Evolutionary conservation across 129 eudicot genomes (phyloP), one percentile per base, ranked within the genome.

Genomic region (Lactuca sativa): DNA sequence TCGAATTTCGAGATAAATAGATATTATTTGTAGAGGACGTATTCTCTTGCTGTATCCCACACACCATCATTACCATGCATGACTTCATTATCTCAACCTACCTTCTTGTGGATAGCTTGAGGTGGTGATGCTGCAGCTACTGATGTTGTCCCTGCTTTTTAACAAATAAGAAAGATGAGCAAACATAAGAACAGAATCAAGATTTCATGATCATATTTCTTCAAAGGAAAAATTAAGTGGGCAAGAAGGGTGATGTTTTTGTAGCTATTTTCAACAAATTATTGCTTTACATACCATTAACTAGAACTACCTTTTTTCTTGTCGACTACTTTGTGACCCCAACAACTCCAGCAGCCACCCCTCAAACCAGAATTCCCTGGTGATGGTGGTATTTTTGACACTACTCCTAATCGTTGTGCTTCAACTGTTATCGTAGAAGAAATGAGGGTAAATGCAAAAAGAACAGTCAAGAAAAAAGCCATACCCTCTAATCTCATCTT

Each of bases 391-490:
- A 33, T 14, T 36, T 36, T 36, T 25, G 30, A 25, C 59, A 10
- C 53, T 1, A 36, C 65, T 8, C 10, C 30, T 62, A 8, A 9
- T 43, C 67, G 30, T 25, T 25, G 67, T 66, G 71, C 59, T 66
- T 51, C 59, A n/a, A 34, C 41, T 52, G 47, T 66, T 58, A 66
- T 13, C 47, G 30, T 65, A 49, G 18, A 51, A 4, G 49, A 67
- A 34, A 67, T n/a, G 4, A 67, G 8, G 13, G n/a, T 43, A 34
- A 67, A 10, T 15, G n/a, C 48, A 52, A n/a, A n/a, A 9, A 67
- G n/a, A 51, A 51, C 31, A 49, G 70, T 40, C 14, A 16, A 65
- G 41, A 65, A 31, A 14, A 65, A 65, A 65, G 43, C 14, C 49
- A 66, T 7, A 9, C 58, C 16, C 17, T 10, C 9, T 6, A 16